Percentiles rank a stretch among this genome's conserved stretches.
phyloP scores from a whole-genome alignment of 306 rosid species.

The Prunus dulcis region DNA sequence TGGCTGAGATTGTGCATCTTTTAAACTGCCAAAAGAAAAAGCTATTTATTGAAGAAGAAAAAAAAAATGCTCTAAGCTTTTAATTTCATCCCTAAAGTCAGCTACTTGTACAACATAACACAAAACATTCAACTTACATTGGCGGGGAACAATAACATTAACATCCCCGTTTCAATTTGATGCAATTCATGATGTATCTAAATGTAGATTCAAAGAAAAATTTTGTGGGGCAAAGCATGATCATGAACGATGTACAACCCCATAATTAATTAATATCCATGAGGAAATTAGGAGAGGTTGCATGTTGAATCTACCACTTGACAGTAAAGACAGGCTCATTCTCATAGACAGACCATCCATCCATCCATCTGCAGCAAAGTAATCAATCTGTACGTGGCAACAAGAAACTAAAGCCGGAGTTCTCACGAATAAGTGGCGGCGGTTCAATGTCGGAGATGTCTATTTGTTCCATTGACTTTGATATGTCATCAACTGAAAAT shows the following conservation, averaged over 20 bases:
- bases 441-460: slow-evolving; percentile 88
- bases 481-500: slow-evolving; percentile 92
- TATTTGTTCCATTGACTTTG: slow-evolving; percentile 84
- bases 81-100: slow-evolving; percentile 10
- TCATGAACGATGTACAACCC: slow-evolving; percentile 31
- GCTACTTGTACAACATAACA: slow-evolving; percentile 31
- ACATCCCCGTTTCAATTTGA: slow-evolving; percentile 1
- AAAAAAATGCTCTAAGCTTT: not conserved
- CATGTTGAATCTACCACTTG: not conserved
- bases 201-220: slow-evolving; percentile 23
- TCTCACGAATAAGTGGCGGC: slow-evolving; percentile 91
- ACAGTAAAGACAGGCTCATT: not conserved
- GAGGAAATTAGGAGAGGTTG: not conserved
- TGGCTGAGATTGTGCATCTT: too few relatives aligned
- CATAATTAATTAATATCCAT: not conserved
- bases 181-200: slow-evolving; percentile 15
- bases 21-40: too few relatives aligned
- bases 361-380: slow-evolving; percentile 2
- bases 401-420: slow-evolving; percentile 93
- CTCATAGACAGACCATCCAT: too few relatives aligned
- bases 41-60: not conserved
- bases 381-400: slow-evolving; percentile 79
- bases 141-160: slow-evolving; percentile 9
- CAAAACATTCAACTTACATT: slow-evolving; percentile 14
- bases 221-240: slow-evolving; percentile 12